Base-by-base conservation (phyloP, 805 yeast genomes). In the Kodamaea hsintzibuensis region DNA sequence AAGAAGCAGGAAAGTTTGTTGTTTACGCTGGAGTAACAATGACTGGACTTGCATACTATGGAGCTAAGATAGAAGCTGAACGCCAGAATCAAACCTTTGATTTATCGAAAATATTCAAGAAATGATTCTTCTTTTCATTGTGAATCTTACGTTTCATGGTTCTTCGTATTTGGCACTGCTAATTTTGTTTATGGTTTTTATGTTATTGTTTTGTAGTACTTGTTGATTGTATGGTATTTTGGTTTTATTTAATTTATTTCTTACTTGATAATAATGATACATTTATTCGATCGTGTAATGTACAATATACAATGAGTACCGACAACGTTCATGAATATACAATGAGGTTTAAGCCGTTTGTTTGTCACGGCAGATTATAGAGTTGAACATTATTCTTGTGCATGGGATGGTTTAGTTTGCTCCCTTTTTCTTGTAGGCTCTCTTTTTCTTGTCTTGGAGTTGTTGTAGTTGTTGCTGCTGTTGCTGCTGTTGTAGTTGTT, bases 371-470 rank as follows among this genome's bases (percentile, higher is more conserved):
- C 42, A 39, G 14, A 39, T 19, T 22, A 16, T n/a, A 8, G 47
- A 18, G 18, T n/a, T 27, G 25, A 42, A 42, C 18, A 4, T 42
- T 7, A 14, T 40, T 17, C 30, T 42, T 17, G 25, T 16, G 30
- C 17, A 42, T 22, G 5, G 30, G 25, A 47, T 4, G 25, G n/a
- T n/a, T 16, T 38, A 38, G 25, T 22, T 22, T 14, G 8, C 17
- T 47, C 27, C 38, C 49, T 57, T 56, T 48, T 51, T 56, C 22
- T 52, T 57, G 60, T 38, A 56, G 53, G 35, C 47, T 47, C 45
- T 48, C 53, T 45, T 53, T 48, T 56, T 60, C 57, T 50, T 54
- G 42, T 54, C 47, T n/a, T 40, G 25, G 6, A 4, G 25, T 22
- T 22, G 25, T 22, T 22, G 25, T 6, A 22, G 45, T 18, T 17